These are phyloP conservation scores for Dendrocalamus latiflorus DNA, from an alignment of 202 grass and related monocot species.

Conservation along the genomic window DNA sequence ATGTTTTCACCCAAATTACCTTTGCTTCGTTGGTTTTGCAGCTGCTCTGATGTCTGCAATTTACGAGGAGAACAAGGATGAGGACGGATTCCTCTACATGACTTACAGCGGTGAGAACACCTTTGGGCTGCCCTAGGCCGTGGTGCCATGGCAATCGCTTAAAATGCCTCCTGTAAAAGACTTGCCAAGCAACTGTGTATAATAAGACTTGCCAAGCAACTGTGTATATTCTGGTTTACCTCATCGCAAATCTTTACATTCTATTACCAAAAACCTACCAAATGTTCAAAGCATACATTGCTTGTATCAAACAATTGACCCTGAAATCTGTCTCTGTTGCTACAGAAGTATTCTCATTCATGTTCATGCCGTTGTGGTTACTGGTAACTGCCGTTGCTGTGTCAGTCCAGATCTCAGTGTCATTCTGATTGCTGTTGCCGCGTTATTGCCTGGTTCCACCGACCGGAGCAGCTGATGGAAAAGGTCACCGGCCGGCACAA, in stretches of 20 bases:
- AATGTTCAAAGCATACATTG: neutral
- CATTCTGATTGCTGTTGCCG: constrained; percentile 8
- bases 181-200: constrained; percentile 43
- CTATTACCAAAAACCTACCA: constrained; percentile 3
- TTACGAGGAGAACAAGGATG: constrained; percentile 94
- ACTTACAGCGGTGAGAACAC: constrained; percentile 97
- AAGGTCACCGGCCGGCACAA: constrained; percentile 10
- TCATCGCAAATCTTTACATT: neutral
- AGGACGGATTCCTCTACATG: constrained; percentile 95
- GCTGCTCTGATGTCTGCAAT: constrained; percentile 91
- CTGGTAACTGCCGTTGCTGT: neutral
- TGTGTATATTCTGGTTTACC: constrained; percentile 45
- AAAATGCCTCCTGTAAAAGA: constrained; percentile 49
- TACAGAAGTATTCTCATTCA: neutral
- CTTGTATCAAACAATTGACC: constrained; percentile 14
- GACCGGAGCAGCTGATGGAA: constrained; percentile 3
- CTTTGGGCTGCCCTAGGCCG: constrained; percentile 51
- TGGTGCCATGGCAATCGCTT: neutral
- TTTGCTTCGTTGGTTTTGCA: constrained; percentile 22
- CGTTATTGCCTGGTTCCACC: constrained; percentile 20
- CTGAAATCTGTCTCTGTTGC: neutral
- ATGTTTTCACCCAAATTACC: neutral
- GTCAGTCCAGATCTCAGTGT: neutral
- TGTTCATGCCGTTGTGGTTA: neutral
- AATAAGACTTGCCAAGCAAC: constrained; percentile 47